phyloP scores from a whole-genome alignment of 192 early-diverging fungal genomes.

The Dissophora ornata region DNA sequence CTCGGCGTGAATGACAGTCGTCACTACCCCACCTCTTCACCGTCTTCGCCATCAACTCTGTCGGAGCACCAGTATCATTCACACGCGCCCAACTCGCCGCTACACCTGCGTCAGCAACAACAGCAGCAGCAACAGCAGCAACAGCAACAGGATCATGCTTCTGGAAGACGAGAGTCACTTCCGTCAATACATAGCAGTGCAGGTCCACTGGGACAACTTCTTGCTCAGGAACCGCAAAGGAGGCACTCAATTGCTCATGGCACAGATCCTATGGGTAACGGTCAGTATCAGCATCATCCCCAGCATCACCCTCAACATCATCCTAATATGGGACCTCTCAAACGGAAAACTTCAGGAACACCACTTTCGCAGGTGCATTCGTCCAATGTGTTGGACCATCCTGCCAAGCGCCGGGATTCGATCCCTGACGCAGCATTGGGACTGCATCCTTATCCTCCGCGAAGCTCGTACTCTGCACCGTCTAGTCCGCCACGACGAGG shows the following conservation, averaged over 20 bases:
- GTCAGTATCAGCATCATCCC: no score
- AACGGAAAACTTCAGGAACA: constrained; percentile 42
- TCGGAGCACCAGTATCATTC: background rate
- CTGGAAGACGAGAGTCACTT: constrained; percentile 39
- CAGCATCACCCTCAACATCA: background rate
- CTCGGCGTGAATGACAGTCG: constrained; percentile 16
- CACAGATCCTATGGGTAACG: background rate
- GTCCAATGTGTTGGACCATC: constrained; percentile 29
- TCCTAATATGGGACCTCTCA: constrained; percentile 17
- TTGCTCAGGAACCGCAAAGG: constrained; percentile 39
- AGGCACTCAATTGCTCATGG: constrained; percentile 43
- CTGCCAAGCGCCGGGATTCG: constrained; percentile 53
- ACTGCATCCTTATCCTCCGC: constrained; percentile 40
- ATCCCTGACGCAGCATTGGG: constrained; percentile 50
- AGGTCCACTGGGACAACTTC: constrained; percentile 40
- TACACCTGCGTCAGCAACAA: constrained; percentile 20
- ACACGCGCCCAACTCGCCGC: constrained; percentile 15
- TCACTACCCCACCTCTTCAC: constrained; percentile 9
- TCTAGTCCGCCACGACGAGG: constrained; percentile 54
- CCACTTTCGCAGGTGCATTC: constrained; percentile 36
- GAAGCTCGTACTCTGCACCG: constrained; percentile 59
- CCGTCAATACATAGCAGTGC: constrained; percentile 48
- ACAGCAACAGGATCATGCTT: constrained; percentile 11
- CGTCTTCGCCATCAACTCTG: constrained; percentile 3
- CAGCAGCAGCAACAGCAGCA: no score